Evolutionary conservation across 148 eudicot genomes (phyloP).

Genomic region (Camellia granthamiana): DNA sequence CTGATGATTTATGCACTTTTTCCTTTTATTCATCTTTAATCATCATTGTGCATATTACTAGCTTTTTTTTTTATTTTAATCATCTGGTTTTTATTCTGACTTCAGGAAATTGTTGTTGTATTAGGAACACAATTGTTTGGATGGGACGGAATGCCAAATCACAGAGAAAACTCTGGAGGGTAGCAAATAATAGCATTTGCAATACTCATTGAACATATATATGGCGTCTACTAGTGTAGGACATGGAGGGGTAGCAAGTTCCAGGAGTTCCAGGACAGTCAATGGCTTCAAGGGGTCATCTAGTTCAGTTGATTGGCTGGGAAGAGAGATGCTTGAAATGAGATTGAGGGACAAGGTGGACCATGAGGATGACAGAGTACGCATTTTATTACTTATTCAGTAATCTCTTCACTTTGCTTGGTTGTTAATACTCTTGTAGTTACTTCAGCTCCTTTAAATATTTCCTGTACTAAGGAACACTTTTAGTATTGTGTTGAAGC

Average conservation of each 20-base stretch:
- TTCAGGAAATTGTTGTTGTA: conserved; percentile 2
- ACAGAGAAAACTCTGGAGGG: conserved; percentile 21
- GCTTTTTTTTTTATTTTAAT: neutral
- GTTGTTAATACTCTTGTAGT: neutral
- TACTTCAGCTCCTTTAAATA: neutral
- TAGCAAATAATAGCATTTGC: conserved; percentile 23
- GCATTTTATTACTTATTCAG: neutral
- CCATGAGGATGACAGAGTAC: conserved; percentile 78
- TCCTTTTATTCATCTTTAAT: too few relatives aligned
- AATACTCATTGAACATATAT: conserved; percentile 18
- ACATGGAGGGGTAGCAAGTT: conserved; percentile 82
- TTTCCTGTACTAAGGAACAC: neutral
- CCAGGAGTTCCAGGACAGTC: conserved; percentile 67
- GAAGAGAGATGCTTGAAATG: conserved; percentile 92
- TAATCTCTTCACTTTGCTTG: neutral
- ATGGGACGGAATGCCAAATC: conserved; percentile 23
- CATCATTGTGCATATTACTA: neutral
- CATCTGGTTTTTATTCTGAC: conserved; percentile 5
- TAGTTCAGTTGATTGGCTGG: conserved; percentile 92
- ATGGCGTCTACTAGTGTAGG: conserved; percentile 85
- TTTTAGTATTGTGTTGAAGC: too few relatives aligned
- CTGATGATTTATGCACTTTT: too few relatives aligned
- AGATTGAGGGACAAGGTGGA: conserved; percentile 77
- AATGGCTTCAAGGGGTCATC: conserved; percentile 75
- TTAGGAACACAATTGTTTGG: conserved; percentile 28